Evolutionary conservation across 1,284 basidiomycete species (phyloP).

Genomic region (Thecaphora frezii): DNA sequence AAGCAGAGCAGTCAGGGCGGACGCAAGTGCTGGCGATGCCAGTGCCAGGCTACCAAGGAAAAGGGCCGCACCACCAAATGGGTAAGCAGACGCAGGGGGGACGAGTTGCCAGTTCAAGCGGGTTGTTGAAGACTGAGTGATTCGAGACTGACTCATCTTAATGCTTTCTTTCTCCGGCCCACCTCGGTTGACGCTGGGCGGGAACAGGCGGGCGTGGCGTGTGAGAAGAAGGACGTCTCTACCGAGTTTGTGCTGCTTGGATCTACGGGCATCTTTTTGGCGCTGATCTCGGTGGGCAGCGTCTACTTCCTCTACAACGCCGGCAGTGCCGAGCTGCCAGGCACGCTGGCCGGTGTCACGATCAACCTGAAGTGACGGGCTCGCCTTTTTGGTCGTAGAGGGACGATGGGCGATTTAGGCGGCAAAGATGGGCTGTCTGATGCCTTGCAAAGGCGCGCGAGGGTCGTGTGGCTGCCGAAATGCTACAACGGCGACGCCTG

Average conservation of each 20-base stretch:
- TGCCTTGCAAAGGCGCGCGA: no score
- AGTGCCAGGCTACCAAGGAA: constrained; percentile 36
- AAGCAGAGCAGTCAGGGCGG: constrained; percentile 42
- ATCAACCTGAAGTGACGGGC: constrained; percentile 31
- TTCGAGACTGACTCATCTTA: neutral
- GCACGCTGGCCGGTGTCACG: constrained; percentile 46
- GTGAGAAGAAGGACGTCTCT: constrained; percentile 52
- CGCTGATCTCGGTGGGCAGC: constrained; percentile 26
- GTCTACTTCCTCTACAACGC: constrained; percentile 39
- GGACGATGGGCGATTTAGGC: no score
- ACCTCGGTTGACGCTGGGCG: no score
- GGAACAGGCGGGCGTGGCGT: constrained; percentile 43
- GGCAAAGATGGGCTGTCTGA: no score
- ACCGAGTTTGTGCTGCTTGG: constrained; percentile 43
- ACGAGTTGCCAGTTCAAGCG: neutral
- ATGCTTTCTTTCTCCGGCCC: no score
- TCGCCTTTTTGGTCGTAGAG: neutral
- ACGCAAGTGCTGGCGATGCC: constrained; percentile 45
- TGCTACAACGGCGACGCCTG: no score
- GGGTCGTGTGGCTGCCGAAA: no score
- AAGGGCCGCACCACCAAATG: constrained; percentile 36
- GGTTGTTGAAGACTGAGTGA: neutral
- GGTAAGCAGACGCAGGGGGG: constrained; percentile 8
- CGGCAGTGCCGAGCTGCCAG: constrained; percentile 41
- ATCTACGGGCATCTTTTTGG: constrained; percentile 33